Evolutionary conservation across 2,329 filamentous ascomycete species (phyloP), one percentile per base, ranked within the genome.

Genomic region (Arthrobotrys sinensis): DNA sequence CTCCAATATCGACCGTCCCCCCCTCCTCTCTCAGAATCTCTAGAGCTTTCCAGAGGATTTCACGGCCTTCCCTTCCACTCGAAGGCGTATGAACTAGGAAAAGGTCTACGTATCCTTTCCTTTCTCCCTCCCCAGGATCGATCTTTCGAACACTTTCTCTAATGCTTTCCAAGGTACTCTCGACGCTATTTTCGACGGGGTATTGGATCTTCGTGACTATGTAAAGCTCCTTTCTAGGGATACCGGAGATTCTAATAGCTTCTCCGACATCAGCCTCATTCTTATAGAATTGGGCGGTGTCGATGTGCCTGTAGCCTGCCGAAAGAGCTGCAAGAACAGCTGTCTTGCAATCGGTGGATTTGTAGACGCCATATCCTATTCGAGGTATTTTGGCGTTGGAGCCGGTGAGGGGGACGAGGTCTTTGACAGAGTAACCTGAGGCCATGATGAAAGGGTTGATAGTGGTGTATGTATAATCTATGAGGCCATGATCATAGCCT

Each of bases 331-430:
- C 85, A 2, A 89, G 84, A 80, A 88, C 90, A 0, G 91, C 90
- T 38, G 86, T 82, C 8, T 87, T 85, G 83, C 90, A 92, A 79
- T 86, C 85, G 48, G 87, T 82, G 4, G 90, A 89, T 76, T 87
- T 88, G 84, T 91, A 93, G 76, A 93, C 90, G 62, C 91, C 91
- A 81, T 93, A 92, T 11, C 91, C 91, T 8, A 93, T 87, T 32
- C 86, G 87, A 24, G 92, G 91, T 16, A 93, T 91, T 36, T 55
- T 76, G 11, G 79, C 52, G 4, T 48, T 60, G 2, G 81, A 76
- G 14, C 71, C 71, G 8, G 21, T 53, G 12, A 76, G 71, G 34
- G 71, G 63, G n/a, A 76, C 46, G 24, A 65, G 43, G 12, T 76
- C 71, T 19, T 77, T 36, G 48, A 66, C 28, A 8, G 66, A 70